A percentile compares a stretch with the other conserved stretches of the same genome.
Conservation (phyloP, 257 asterid genomes). For the Penstemon davidsonii region DNA sequence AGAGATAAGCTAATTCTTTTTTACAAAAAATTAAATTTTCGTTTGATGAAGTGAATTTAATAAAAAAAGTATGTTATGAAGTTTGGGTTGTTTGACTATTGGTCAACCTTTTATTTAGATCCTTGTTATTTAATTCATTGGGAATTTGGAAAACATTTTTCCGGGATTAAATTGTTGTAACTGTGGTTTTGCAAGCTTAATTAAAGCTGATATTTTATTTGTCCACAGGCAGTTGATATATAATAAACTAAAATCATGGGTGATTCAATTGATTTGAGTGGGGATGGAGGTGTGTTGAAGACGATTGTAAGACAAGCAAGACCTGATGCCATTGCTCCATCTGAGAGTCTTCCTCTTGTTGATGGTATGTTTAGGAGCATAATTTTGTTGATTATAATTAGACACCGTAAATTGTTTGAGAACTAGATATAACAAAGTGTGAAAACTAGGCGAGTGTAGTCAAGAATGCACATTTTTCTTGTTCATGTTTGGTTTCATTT, state of each 20-base stretch:
- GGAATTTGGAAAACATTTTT: not conserved
- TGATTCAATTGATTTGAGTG: slow-evolving; percentile 73
- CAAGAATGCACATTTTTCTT: too few relatives aligned
- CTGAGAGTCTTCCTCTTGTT: slow-evolving; percentile 81
- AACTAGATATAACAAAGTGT: too few relatives aligned
- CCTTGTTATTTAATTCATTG: not conserved
- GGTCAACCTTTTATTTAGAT: not conserved
- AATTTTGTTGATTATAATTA: not conserved
- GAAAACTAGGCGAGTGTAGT: too few relatives aligned
- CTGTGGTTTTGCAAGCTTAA: slow-evolving; percentile 14
- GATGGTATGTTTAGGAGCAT: slow-evolving; percentile 57
- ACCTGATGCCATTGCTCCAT: slow-evolving; percentile 80
- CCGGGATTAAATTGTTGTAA: not conserved
- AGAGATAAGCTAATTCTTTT: too few relatives aligned
- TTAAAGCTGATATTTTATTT: slow-evolving; percentile 4
- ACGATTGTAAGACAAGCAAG: slow-evolving; percentile 66
- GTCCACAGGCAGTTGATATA: slow-evolving; percentile 37
- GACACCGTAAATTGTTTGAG: too few relatives aligned
- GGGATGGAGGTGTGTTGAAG: slow-evolving; percentile 96
- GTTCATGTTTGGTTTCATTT: too few relatives aligned
- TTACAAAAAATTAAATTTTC: not conserved
- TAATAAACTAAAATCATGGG: slow-evolving; percentile 46
- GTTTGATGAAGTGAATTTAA: not conserved
- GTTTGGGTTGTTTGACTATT: not conserved
- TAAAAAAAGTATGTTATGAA: not conserved